Evolutionary conservation across 2,329 filamentous ascomycete species (phyloP).

Genomic region (Ceratocystis lukuohia): DNA sequence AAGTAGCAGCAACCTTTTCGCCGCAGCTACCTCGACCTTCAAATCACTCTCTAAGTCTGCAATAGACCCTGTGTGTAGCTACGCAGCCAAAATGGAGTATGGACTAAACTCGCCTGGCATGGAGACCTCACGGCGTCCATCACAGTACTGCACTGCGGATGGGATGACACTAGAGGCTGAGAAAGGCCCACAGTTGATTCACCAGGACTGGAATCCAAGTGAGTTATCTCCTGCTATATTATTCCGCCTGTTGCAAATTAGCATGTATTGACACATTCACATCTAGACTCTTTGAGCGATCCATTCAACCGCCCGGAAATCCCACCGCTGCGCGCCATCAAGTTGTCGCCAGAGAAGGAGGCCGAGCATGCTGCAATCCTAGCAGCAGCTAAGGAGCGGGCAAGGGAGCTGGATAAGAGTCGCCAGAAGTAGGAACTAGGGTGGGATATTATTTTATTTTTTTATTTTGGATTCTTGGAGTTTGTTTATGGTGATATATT

Average conservation of each 20-base stretch:
- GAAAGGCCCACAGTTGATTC: neutral
- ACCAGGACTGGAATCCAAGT: constrained; percentile 11
- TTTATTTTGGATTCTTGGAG: neutral
- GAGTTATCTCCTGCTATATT: neutral
- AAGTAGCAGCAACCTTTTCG: neutral
- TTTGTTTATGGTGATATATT: neutral
- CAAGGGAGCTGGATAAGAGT: neutral
- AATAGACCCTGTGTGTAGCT: neutral
- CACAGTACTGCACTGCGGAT: neutral
- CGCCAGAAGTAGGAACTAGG: neutral
- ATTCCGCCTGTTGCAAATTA: neutral
- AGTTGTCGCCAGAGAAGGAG: constrained; percentile 10
- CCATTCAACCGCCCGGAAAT: constrained; percentile 16
- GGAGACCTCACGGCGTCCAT: neutral
- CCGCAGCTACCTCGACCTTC: neutral
- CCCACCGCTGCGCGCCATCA: constrained; percentile 11
- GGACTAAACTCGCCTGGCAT: constrained; percentile 15
- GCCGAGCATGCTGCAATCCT: constrained; percentile 4
- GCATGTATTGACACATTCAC: neutral
- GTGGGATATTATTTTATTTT: neutral
- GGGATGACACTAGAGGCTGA: constrained; percentile 5
- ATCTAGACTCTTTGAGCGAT: constrained; percentile 13
- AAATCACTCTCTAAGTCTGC: neutral
- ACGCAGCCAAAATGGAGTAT: neutral
- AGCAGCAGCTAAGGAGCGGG: constrained; percentile 7